phyloP scores from a whole-genome alignment of 2,329 filamentous ascomycete species.

The Monosporascus sp. region DNA sequence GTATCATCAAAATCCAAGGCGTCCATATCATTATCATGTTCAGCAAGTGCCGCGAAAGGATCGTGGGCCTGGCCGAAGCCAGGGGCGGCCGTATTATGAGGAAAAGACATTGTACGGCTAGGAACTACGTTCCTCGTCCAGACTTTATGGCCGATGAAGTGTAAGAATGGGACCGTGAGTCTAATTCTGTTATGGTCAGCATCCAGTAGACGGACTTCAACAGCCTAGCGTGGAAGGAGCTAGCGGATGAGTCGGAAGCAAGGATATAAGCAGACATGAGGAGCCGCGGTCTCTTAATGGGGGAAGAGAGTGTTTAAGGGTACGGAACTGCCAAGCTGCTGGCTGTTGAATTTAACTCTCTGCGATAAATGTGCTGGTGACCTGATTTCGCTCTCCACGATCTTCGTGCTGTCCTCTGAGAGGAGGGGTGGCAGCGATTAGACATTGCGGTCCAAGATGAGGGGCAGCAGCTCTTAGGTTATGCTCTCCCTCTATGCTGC shows the following conservation, averaged over 20 bases:
- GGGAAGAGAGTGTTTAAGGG: too few relatives aligned
- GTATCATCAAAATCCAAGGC: slow-evolving; percentile 86
- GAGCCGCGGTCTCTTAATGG: background rate
- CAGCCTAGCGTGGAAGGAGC: background rate
- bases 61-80: slow-evolving; percentile 82
- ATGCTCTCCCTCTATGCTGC: too few relatives aligned
- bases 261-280: background rate
- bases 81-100: slow-evolving; percentile 63
- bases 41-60: slow-evolving; percentile 56
- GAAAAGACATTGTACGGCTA: slow-evolving; percentile 21
- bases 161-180: background rate
- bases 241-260: background rate
- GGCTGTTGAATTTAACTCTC: too few relatives aligned
- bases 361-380: too few relatives aligned
- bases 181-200: background rate
- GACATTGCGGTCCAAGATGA: too few relatives aligned
- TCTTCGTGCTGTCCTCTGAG: background rate
- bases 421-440: background rate
- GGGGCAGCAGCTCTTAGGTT: too few relatives aligned
- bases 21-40: slow-evolving; percentile 51
- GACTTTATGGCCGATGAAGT: background rate
- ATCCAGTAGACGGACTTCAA: background rate
- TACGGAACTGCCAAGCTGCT: too few relatives aligned
- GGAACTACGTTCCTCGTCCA: background rate
- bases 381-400: background rate